phyloP scores from a whole-genome alignment of 768 basidiomycete species.

The Daedaleopsis sinensis region DNA sequence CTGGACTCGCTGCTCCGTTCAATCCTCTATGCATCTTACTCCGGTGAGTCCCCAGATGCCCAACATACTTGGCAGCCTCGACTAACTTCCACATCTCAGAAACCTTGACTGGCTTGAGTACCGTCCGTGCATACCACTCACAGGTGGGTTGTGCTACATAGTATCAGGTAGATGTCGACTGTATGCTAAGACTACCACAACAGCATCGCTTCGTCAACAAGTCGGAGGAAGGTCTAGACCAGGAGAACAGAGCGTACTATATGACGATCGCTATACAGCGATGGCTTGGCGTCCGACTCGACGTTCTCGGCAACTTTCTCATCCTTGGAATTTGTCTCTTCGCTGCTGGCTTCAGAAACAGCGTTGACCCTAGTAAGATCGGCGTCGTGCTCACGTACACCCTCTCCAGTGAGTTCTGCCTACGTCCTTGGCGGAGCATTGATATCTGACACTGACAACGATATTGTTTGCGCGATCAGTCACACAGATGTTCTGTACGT shows the following conservation, averaged over 20 bases:
- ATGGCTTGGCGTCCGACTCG: constrained; percentile 66
- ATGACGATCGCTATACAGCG: constrained; percentile 68
- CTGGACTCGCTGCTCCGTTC: constrained; percentile 66
- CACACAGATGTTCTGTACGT: constrained; percentile 56
- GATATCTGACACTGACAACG: not conserved
- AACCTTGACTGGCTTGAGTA: constrained; percentile 63
- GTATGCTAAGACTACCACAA: not conserved
- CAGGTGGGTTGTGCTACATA: constrained; percentile 38
- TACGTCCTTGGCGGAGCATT: not conserved
- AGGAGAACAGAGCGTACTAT: constrained; percentile 64
- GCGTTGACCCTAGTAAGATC: constrained; percentile 60
- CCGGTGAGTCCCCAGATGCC: constrained; percentile 42
- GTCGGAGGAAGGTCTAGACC: constrained; percentile 56
- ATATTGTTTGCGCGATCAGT: constrained; percentile 33
- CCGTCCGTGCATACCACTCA: constrained; percentile 59
- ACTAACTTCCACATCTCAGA: constrained; percentile 39
- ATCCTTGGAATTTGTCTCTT: constrained; percentile 73
- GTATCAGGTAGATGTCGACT: constrained; percentile 3
- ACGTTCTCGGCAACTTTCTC: constrained; percentile 65
- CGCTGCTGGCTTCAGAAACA: constrained; percentile 59
- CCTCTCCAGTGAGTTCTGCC: constrained; percentile 43
- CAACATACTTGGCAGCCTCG: not conserved
- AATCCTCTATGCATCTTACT: constrained; percentile 56
- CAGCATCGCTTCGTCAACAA: constrained; percentile 50
- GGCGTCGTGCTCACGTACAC: constrained; percentile 42